phyloP scores from a whole-genome alignment of 225 moss, liverwort and hornwort species.

The Marchantia polymorpha region DNA sequence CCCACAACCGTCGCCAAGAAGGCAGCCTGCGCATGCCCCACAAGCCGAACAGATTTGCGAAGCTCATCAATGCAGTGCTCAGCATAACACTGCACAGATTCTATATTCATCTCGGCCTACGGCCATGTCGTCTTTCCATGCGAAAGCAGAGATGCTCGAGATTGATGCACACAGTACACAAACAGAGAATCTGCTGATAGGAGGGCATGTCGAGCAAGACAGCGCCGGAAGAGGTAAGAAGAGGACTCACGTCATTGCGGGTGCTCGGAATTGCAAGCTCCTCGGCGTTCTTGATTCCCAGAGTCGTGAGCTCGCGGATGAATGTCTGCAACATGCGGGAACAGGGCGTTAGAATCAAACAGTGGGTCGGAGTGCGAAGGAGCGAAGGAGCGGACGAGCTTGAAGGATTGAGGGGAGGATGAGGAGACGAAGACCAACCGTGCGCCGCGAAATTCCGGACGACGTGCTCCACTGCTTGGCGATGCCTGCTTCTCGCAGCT shows the following conservation, averaged over 20 bases:
- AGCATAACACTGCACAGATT: neutral
- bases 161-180: neutral
- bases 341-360: neutral
- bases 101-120: neutral
- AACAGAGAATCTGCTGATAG: neutral
- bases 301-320: slow-evolving; percentile 81
- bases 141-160: neutral
- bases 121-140: neutral
- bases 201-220: neutral
- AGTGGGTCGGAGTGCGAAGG: neutral
- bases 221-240: neutral
- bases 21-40: slow-evolving; percentile 38
- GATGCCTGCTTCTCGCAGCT: slow-evolving; percentile 53
- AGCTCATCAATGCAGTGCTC: too few species aligned
- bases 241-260: slow-evolving; percentile 61
- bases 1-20: slow-evolving; percentile 87
- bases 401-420: neutral
- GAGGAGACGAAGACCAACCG: slow-evolving; percentile 27
- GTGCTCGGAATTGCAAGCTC: slow-evolving; percentile 81
- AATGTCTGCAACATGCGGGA: slow-evolving; percentile 42
- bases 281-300: slow-evolving; percentile 96
- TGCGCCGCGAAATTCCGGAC: slow-evolving; percentile 61
- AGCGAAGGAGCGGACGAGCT: neutral
- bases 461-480: slow-evolving; percentile 72
- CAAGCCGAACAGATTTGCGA: neutral